Conservation (phyloP, 208 protist species). For the Porcisia hertigi region DNA sequence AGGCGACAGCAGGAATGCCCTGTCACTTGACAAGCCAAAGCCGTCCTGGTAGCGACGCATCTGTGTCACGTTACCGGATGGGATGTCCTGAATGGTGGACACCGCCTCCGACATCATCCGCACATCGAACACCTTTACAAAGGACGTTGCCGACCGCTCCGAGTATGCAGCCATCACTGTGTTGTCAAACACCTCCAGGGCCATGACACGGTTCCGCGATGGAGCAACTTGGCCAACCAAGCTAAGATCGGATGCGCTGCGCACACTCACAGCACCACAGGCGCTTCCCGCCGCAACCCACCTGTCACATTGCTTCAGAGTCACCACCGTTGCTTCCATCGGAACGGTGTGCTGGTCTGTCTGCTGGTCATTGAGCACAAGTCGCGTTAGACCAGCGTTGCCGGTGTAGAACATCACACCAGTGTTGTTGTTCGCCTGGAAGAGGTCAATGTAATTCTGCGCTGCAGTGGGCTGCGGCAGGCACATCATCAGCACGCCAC, state of each 20-base stretch:
- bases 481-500: constrained; percentile 68
- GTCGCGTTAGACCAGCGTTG: constrained; percentile 76
- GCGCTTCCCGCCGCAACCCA: constrained; percentile 76
- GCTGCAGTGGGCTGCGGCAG: constrained; percentile 55
- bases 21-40: constrained; percentile 53
- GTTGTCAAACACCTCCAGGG: constrained; percentile 81
- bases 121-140: constrained; percentile 86
- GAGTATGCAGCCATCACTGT: constrained; percentile 71
- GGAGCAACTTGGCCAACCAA: constrained; percentile 42
- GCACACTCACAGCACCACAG: constrained; percentile 63
- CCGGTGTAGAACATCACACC: constrained; percentile 84
- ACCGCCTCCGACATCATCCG: constrained; percentile 69
- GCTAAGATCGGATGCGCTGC: constrained; percentile 46
- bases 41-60: constrained; percentile 78
- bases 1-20: constrained; percentile 71
- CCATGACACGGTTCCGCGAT: constrained; percentile 69
- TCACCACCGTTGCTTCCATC: constrained; percentile 52
- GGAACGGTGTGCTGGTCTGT: constrained; percentile 56
- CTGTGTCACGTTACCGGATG: constrained; percentile 65
- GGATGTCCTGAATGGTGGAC: constrained; percentile 63
- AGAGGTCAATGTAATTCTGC: constrained; percentile 85
- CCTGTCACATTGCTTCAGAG: constrained; percentile 63
- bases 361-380: constrained; percentile 48
- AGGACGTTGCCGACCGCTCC: constrained; percentile 65
- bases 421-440: constrained; percentile 61